Percentiles rank a stretch among this genome's conserved stretches.
Conservation (phyloP, 768 basidiomycete genomes). For the Collybia sordida region DNA sequence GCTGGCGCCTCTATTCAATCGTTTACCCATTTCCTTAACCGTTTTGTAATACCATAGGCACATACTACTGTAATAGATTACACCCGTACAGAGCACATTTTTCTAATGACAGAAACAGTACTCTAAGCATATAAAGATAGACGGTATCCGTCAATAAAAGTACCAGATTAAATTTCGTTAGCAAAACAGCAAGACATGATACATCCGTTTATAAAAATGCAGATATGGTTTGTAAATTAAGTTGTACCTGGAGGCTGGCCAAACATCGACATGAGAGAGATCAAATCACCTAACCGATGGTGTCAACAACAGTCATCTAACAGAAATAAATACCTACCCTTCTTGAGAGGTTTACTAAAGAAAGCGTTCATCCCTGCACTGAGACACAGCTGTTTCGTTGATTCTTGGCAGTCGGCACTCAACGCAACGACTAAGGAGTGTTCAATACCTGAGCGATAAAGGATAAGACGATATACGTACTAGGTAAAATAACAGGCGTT, state of each 20-base stretch:
- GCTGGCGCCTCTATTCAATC: not conserved
- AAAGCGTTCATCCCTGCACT: conserved; percentile 80
- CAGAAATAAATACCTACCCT: conserved; percentile 34
- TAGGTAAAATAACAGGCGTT: conserved; percentile 48
- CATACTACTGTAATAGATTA: too few relatives aligned
- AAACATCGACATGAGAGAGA: conserved; percentile 55
- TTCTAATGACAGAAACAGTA: too few relatives aligned
- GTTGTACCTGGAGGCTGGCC: conserved; percentile 24
- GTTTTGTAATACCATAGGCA: too few relatives aligned
- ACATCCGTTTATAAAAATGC: too few relatives aligned
- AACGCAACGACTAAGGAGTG: conserved; percentile 57
- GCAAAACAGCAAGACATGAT: too few relatives aligned
- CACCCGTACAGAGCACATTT: too few relatives aligned
- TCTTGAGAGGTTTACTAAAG: conserved; percentile 70
- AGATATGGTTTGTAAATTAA: not conserved
- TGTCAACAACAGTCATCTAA: not conserved
- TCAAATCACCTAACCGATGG: conserved; percentile 44
- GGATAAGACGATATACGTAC: conserved; percentile 32
- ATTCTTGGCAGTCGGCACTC: conserved; percentile 77
- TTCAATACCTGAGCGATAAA: not conserved
- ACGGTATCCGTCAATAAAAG: too few relatives aligned
- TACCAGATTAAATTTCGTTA: too few relatives aligned
- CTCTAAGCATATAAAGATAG: too few relatives aligned
- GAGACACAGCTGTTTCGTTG: conserved; percentile 72
- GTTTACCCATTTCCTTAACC: not conserved